phyloP scores from a whole-genome alignment of 2,329 filamentous ascomycete species.

The Magnaporthiopsis poae region DNA sequence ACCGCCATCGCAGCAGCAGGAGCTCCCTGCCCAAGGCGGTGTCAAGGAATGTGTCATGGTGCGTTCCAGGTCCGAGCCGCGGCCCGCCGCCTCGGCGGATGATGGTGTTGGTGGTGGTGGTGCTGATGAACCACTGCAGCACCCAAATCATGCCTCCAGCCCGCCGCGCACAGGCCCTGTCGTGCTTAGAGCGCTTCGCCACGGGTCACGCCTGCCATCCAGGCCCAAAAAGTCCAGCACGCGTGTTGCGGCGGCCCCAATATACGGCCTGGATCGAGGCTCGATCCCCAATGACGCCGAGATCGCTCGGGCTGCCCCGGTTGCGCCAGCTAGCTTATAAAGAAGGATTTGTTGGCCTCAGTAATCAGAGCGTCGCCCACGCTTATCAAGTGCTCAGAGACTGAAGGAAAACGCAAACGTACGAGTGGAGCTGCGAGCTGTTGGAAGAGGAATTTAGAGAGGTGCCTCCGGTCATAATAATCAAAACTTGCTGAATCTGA shows the following conservation, averaged over 20 bases:
- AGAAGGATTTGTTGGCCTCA: background rate
- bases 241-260: background rate
- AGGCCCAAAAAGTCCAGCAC: background rate
- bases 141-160: background rate
- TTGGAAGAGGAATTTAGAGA: too few species aligned
- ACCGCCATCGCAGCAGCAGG: background rate
- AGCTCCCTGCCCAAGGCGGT: background rate
- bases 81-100: too few species aligned
- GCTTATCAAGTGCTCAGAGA: too few species aligned
- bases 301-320: background rate
- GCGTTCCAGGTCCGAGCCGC: background rate
- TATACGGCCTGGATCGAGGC: background rate
- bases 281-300: background rate
- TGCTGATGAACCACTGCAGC: background rate
- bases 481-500: too few species aligned
- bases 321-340: background rate
- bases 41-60: background rate
- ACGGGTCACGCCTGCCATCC: background rate
- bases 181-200: slow-evolving; percentile 5
- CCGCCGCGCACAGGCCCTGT: slow-evolving; percentile 5
- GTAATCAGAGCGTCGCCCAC: too few species aligned
- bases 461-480: too few species aligned
- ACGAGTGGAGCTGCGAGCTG: too few species aligned
- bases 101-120: too few species aligned
- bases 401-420: too few species aligned